Conservation (phyloP, 305 asterid genomes). For the Solanum aculeatissimum region DNA sequence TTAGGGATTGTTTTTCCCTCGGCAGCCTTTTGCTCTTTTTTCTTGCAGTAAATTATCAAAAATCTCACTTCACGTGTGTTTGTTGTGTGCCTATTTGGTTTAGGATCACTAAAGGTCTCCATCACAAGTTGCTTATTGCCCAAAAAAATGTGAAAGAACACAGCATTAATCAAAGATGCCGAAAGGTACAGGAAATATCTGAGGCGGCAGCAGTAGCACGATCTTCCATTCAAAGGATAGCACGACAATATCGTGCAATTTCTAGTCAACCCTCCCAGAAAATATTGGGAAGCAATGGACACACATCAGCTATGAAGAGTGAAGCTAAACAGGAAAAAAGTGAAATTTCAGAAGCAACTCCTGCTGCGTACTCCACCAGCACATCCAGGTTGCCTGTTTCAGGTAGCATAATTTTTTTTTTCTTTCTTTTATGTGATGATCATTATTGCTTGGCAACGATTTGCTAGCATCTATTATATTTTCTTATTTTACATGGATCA, state of each 20-base stretch:
- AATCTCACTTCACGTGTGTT: not conserved
- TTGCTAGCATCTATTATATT: not conserved
- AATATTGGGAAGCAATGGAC: not conserved
- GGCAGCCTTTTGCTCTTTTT: not conserved
- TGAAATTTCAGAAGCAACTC: slow-evolving; percentile 16
- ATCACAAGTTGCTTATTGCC: slow-evolving; percentile 35
- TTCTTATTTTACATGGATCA: not conserved
- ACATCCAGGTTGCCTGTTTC: slow-evolving; percentile 22
- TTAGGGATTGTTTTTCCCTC: not conserved
- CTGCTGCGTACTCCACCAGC: slow-evolving; percentile 11
- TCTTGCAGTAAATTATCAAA: not conserved
- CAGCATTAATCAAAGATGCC: slow-evolving; percentile 32
- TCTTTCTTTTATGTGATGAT: not conserved
- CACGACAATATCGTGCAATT: slow-evolving; percentile 46
- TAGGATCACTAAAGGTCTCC: slow-evolving; percentile 71
- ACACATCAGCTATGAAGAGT: not conserved
- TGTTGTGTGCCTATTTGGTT: slow-evolving; percentile 5
- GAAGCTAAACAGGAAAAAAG: slow-evolving; percentile 11
- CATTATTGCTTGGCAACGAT: not conserved
- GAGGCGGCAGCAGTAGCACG: slow-evolving; percentile 77
- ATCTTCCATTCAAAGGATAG: slow-evolving; percentile 59
- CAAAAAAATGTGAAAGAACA: slow-evolving; percentile 46
- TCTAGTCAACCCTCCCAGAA: slow-evolving; percentile 27
- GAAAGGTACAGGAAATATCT: slow-evolving; percentile 54
- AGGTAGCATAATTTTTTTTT: slow-evolving; percentile 23